Base-by-base conservation (phyloP, 208 protist genomes). In the Naegleria fowleri region DNA sequence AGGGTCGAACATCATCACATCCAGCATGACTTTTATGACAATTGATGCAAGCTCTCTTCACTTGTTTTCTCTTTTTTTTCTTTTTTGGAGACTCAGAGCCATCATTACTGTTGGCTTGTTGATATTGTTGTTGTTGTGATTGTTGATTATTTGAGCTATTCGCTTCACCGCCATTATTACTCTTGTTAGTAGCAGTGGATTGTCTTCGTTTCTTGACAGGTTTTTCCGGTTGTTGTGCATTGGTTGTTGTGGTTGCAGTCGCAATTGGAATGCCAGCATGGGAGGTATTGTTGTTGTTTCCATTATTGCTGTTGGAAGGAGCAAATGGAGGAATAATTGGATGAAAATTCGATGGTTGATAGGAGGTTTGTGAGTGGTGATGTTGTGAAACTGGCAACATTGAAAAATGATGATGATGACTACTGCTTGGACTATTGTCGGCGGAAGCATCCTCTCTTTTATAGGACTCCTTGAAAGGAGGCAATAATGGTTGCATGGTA, bases 11-110 rank as follows among this genome's bases (percentile, higher is more conserved):
- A 15, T 88, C 33, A 58, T 58, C 85, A 58, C 85, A 88, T n/a
- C n/a, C 85, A 39, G 85, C 85, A 88, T 88, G 85, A 58, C n/a
- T 39, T 29, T 40, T 58, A 38, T 39, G 39, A 58, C 85, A 88
- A 88, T 88, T 88, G 1, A 88, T 19, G 36, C 85, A 88, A 11
- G 85, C 85, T 39, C 43, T 88, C 41, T 88, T 88, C 19, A 88
- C 85, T 58, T 88, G 85, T 58, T 39, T 88, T 58, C 85, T 52
- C 41, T 88, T 88, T 29, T 88, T 88, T 58, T 88, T 88, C 15
- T 79, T 36, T 79, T 40, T 86, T 86, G 83, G 29, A 7, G 33
- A 40, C 0, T 86, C n/a, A 48, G 43, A 7, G 43, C 7, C 43
- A 48, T 48, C 43, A 48, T 48, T 48, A 48, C 5, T 9, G 7